A percentile compares a stretch with the other conserved stretches of the same genome.
These are phyloP conservation scores for Penicillium sp. DNA, from an alignment of 2,329 filamentous ascomycete species.

Conservation along the genomic window DNA sequence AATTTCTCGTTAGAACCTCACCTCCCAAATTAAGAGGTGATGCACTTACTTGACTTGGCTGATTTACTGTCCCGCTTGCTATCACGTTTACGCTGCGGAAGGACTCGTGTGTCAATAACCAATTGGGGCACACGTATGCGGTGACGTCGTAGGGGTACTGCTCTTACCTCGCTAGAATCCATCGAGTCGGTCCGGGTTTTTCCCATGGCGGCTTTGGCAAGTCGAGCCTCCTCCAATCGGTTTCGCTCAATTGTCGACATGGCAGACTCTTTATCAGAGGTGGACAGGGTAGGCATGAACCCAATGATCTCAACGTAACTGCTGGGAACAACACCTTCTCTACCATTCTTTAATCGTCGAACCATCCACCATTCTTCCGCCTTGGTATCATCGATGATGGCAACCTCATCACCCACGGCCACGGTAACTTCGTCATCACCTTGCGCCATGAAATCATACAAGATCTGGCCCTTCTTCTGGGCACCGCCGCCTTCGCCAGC, in stretches of 20 bases:
- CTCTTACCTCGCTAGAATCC: slow-evolving; percentile 70
- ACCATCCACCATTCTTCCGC: slow-evolving; percentile 99
- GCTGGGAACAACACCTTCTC: slow-evolving; percentile 93
- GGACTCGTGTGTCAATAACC: background rate
- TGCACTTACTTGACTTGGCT: slow-evolving; percentile 73
- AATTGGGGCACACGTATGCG: background rate
- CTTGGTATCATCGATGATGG: slow-evolving; percentile 84
- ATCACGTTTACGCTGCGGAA: slow-evolving; percentile 68
- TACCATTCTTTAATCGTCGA: slow-evolving; percentile 82
- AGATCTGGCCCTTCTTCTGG: slow-evolving; percentile 79
- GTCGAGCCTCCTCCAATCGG: slow-evolving; percentile 74
- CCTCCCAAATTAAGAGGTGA: background rate
- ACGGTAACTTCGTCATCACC: slow-evolving; percentile 97
- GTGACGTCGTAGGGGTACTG: background rate
- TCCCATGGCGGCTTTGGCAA: slow-evolving; percentile 77
- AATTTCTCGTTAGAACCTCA: slow-evolving; percentile 1
- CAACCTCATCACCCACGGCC: slow-evolving; percentile 82
- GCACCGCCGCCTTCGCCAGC: slow-evolving; percentile 68
- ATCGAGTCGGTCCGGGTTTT: slow-evolving; percentile 58
- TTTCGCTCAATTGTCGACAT: slow-evolving; percentile 76
- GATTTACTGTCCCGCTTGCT: slow-evolving; percentile 66
- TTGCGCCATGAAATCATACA: slow-evolving; percentile 97
- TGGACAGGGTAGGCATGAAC: slow-evolving; percentile 54
- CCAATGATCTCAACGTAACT: slow-evolving; percentile 92
- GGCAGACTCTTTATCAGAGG: slow-evolving; percentile 58